Percentiles rank a stretch among this genome's conserved stretches.
Evolutionary conservation across 129 eudicot genomes (phyloP).

Genomic region (Centrapalus pauciflorus): DNA sequence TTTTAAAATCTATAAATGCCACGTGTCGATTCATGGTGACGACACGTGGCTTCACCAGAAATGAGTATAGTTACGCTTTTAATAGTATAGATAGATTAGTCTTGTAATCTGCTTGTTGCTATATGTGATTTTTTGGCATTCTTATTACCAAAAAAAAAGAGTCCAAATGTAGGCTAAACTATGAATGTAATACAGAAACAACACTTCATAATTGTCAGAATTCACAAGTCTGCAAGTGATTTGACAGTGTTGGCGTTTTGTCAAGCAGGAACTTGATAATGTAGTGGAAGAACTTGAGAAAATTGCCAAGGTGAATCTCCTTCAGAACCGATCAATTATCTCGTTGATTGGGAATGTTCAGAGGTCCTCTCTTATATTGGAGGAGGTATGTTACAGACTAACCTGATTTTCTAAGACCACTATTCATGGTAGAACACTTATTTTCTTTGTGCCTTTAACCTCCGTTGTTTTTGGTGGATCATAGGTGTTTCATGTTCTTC

Average conservation of each 20-base stretch:
- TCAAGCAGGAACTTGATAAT: conserved; percentile 81
- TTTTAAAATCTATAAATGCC: too few species aligned
- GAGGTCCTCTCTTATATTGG: conserved; percentile 87
- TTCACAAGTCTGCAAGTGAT: neutral
- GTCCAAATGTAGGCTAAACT: neutral
- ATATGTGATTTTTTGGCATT: neutral
- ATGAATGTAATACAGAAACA: neutral
- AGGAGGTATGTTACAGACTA: conserved; percentile 49
- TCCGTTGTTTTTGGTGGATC: conserved; percentile 1
- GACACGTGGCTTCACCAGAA: too few species aligned
- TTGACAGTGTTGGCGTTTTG: conserved; percentile 2
- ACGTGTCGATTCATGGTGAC: too few species aligned
- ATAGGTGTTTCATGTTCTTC: conserved; percentile 88
- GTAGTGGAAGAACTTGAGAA: conserved; percentile 91
- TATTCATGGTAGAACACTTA: neutral
- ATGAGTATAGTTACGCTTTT: too few species aligned
- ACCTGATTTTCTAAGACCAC: neutral
- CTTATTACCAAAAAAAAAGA: neutral
- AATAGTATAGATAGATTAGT: too few species aligned
- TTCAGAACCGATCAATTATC: conserved; percentile 80
- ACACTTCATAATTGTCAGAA: neutral
- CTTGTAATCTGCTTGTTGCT: neutral
- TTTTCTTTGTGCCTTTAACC: neutral
- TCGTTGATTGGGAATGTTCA: conserved; percentile 98
- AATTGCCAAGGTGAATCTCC: conserved; percentile 88